Percentiles rank a stretch among this genome's conserved stretches.
Conservation (phyloP, 164 flowering plant genomes). For the Sedum album region DNA sequence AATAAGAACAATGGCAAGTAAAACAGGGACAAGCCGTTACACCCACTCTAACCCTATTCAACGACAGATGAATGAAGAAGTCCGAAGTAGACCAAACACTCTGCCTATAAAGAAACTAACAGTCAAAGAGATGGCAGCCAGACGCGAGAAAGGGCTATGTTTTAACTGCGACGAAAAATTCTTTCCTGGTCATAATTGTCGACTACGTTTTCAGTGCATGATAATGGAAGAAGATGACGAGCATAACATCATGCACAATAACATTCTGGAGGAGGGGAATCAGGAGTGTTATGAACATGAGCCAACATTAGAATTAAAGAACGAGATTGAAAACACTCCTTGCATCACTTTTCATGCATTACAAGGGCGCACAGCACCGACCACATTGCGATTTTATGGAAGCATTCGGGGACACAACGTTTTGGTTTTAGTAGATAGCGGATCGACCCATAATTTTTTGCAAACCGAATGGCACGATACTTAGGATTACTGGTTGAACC, state of each 20-base stretch:
- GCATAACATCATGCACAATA: no score
- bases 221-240: not conserved
- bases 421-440: not conserved
- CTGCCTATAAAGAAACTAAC: no score
- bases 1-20: no score
- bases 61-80: no score
- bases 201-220: not conserved
- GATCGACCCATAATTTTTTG: not conserved
- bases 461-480: not conserved
- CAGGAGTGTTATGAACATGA: no score
- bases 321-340: not conserved
- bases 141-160: not conserved
- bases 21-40: no score
- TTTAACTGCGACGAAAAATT: not conserved
- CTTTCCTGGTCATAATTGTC: not conserved
- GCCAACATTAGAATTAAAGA: not conserved
- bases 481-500: not conserved
- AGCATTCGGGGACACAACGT: not conserved
- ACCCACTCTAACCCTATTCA: no score
- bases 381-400: not conserved
- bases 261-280: no score
- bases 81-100: no score
- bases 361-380: not conserved
- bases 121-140: not conserved
- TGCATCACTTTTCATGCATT: not conserved